Base-by-base conservation (phyloP, 257 asterid species). In the Jasminum sambac region DNA sequence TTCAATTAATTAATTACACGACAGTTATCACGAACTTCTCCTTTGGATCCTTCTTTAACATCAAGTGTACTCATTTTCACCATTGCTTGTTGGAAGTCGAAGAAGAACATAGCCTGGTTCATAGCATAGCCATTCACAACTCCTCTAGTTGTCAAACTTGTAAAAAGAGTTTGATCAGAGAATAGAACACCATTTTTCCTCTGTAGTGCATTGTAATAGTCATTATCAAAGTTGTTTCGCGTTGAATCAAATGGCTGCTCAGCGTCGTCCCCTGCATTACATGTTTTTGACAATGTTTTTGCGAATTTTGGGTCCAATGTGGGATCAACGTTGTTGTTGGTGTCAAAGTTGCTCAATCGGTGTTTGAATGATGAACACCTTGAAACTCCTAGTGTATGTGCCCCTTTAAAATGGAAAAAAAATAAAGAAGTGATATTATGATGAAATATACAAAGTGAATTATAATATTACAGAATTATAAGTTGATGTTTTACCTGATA, bases 331-430 rank as follows among this genome's bases (percentile, higher is more conserved):
- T 86, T 87, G 61, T 86, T 81, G 0, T 90, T 84, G 17, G 92
- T 70, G 85, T 88, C 92, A 70, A 86, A 88, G 64, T 81, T 85
- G 23, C 82, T 86, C 73, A 94, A 14, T 14, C 98, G 77, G 36
- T 69, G 68, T 77, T 94, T 94, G 90, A 94, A 94, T 30, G 99
- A 94, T 8, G 97, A 84, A 76, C 99, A 94, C 55, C 92, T 80
- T 13, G 99, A 96, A 64, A 78, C 84, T 59, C 99, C 99, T 16
- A 94, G 80, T 3, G 97, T 94, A 80, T 94, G 98, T 0, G 83
- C 97, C 66, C 98, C 98, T 88, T 88, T 13, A 72, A 70, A 7
- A 25, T 62, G 25, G 46, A 12, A 9, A 6, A 17, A 17, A 11
- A 39, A 26, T 13, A 34, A 57, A 38, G 11, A 36, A 41, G 16